Percentiles rank a stretch among this genome's conserved stretches.
These are phyloP conservation scores for Nannizziopsis barbatae DNA, from an alignment of 2,329 filamentous ascomycete species.

Conservation along the genomic window DNA sequence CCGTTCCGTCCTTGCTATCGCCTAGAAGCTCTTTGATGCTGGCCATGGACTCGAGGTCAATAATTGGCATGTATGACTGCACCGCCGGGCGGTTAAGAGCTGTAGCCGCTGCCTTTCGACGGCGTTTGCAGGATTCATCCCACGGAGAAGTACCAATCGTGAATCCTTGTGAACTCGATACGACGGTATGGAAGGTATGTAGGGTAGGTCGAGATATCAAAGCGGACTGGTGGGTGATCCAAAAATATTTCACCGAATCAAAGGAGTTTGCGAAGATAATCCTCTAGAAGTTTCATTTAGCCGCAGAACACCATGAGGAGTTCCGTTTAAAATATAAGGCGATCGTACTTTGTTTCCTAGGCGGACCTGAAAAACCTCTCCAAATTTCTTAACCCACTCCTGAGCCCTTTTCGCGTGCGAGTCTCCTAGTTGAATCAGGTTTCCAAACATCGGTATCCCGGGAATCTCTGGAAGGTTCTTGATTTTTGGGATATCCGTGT, in stretches of 20 bases:
- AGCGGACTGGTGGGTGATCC: conserved; percentile 67
- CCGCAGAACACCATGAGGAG: neutral
- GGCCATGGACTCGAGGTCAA: conserved; percentile 62
- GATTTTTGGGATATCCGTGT: conserved; percentile 50
- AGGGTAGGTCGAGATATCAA: conserved; percentile 66
- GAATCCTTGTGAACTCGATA: conserved; percentile 65
- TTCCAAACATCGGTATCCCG: conserved; percentile 53
- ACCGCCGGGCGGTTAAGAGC: conserved; percentile 66
- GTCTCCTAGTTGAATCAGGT: conserved; percentile 49
- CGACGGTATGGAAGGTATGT: conserved; percentile 71
- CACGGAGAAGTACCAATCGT: conserved; percentile 77
- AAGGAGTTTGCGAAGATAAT: conserved; percentile 72
- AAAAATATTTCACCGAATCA: conserved; percentile 58
- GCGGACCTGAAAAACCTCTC: conserved; percentile 54
- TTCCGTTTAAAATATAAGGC: neutral
- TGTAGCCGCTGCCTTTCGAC: conserved; percentile 67
- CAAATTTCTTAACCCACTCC: conserved; percentile 50
- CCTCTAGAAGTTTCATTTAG: conserved; percentile 33
- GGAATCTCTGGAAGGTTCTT: conserved; percentile 52
- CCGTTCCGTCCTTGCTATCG: conserved; percentile 50
- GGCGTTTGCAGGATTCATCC: conserved; percentile 67
- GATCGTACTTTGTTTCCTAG: conserved; percentile 53
- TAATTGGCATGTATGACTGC: conserved; percentile 70
- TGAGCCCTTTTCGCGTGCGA: conserved; percentile 46
- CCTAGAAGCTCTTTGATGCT: conserved; percentile 61